These are phyloP conservation scores for Plasmodium vivax DNA, from an alignment of 169 alveolate genomes.

Conservation along the genomic window DNA sequence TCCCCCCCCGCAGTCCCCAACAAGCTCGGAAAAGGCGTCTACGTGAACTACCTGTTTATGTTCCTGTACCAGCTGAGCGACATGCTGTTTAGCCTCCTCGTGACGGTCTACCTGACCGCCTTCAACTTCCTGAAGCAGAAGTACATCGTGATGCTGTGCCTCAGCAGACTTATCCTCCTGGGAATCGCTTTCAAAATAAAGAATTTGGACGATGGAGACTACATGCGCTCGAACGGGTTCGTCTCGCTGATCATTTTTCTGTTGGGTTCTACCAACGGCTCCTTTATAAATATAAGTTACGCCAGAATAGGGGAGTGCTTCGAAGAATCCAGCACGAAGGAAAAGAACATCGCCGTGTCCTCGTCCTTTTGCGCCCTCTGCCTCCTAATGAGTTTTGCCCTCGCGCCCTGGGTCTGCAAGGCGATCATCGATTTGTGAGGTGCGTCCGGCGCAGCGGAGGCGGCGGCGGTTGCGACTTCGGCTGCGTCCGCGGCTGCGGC, in stretches of 20 bases:
- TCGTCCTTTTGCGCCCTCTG: constrained; percentile 64
- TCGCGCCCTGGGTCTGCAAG: constrained; percentile 53
- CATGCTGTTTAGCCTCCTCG: constrained; percentile 15
- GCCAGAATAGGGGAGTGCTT: constrained; percentile 50
- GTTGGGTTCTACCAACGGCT: constrained; percentile 39
- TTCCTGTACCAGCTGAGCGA: constrained; percentile 41
- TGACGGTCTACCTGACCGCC: constrained; percentile 2
- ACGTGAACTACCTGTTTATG: constrained; percentile 34
- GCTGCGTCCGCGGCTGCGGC: too few species aligned
- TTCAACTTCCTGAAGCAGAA: constrained; percentile 35
- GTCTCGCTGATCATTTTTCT: constrained; percentile 8
- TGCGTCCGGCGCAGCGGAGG: too few species aligned
- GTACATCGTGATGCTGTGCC: constrained; percentile 7
- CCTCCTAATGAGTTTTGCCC: constrained; percentile 42
- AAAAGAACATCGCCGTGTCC: constrained; percentile 26
- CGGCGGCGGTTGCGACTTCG: too few species aligned
- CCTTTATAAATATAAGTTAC: constrained; percentile 31
- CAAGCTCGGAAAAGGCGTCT: constrained; percentile 12
- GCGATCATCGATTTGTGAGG: constrained; percentile 2
- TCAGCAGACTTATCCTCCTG: constrained; percentile 12
- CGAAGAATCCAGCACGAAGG: constrained; percentile 20
- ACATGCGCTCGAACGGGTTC: constrained; percentile 11
- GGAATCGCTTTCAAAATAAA: constrained; percentile 1
- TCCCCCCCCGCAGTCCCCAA: constrained; percentile 36
- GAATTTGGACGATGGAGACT: neutral